A percentile compares a stretch with the other conserved stretches of the same genome.
These are phyloP conservation scores for Prosopis cineraria DNA, from an alignment of 306 rosid species.

Conservation along the genomic window DNA sequence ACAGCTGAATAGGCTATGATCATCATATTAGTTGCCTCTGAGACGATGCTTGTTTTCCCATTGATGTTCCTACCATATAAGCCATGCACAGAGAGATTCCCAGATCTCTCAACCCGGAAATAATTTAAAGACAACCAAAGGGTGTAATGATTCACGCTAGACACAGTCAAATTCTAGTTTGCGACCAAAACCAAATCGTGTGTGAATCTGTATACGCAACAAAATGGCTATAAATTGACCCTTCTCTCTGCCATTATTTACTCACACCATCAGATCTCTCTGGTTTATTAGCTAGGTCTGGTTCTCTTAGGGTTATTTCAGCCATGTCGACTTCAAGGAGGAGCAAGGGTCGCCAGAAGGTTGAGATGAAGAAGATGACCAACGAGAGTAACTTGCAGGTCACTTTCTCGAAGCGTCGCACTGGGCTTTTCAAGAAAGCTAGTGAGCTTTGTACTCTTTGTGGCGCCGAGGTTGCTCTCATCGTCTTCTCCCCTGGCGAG, in stretches of 20 bases:
- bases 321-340: background rate
- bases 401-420: conserved; percentile 32
- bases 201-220: background rate
- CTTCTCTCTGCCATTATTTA: background rate
- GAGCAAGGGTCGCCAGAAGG: conserved; percentile 32
- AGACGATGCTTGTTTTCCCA: background rate
- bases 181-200: background rate
- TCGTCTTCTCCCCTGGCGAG: conserved; percentile 19
- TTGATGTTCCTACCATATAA: conserved; percentile 14
- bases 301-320: background rate
- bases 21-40: background rate
- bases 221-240: conserved; percentile 1
- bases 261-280: too few relatives aligned
- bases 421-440: conserved; percentile 31
- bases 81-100: background rate
- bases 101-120: background rate
- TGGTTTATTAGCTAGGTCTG: too few relatives aligned
- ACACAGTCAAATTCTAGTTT: background rate
- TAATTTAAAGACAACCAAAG: conserved; percentile 22
- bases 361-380: conserved; percentile 30
- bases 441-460: conserved; percentile 34
- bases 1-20: background rate
- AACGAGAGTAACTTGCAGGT: conserved; percentile 33
- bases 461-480: conserved; percentile 3
- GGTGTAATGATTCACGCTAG: background rate